Evolutionary conservation across 768 basidiomycete species (phyloP).

Genomic region (Russula olivacea): DNA sequence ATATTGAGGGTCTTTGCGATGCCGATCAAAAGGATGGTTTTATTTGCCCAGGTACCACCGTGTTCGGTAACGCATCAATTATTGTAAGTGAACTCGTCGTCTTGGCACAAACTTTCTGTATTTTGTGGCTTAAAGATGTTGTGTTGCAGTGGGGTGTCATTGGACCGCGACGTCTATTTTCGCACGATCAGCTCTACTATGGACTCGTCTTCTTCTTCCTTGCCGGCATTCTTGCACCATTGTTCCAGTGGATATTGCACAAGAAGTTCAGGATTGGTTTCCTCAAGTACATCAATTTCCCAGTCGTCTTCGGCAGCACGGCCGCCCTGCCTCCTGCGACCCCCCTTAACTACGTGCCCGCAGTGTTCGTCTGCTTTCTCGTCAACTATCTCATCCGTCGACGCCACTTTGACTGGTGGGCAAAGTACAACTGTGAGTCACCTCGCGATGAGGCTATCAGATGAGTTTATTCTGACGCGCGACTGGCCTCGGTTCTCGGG

Average conservation of each 20-base stretch:
- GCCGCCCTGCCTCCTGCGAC: background rate
- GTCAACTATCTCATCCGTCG: constrained; percentile 38
- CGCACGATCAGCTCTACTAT: constrained; percentile 7
- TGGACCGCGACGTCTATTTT: constrained; percentile 47
- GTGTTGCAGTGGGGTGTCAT: constrained; percentile 53
- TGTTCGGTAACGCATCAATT: constrained; percentile 75
- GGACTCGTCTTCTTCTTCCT: constrained; percentile 69
- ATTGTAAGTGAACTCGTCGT: constrained; percentile 42
- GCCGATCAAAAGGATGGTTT: constrained; percentile 53
- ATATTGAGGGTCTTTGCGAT: constrained; percentile 56
- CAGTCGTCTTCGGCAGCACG: constrained; percentile 40
- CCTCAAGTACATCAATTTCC: constrained; percentile 55
- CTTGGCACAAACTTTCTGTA: background rate
- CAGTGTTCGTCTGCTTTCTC: constrained; percentile 34
- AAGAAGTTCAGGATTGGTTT: constrained; percentile 20
- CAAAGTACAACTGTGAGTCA: constrained; percentile 35
- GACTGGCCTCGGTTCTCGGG: no score
- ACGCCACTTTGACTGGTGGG: constrained; percentile 37
- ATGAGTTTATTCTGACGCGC: constrained; percentile 26
- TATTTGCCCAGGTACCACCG: constrained; percentile 62
- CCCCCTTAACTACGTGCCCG: constrained; percentile 31
- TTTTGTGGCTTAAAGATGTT: background rate
- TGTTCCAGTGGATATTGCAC: constrained; percentile 46
- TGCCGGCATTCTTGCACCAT: constrained; percentile 59
- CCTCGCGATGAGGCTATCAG: background rate